Conservation (phyloP, 768 basidiomycete genomes). For the Lactifluus subvellereus region DNA sequence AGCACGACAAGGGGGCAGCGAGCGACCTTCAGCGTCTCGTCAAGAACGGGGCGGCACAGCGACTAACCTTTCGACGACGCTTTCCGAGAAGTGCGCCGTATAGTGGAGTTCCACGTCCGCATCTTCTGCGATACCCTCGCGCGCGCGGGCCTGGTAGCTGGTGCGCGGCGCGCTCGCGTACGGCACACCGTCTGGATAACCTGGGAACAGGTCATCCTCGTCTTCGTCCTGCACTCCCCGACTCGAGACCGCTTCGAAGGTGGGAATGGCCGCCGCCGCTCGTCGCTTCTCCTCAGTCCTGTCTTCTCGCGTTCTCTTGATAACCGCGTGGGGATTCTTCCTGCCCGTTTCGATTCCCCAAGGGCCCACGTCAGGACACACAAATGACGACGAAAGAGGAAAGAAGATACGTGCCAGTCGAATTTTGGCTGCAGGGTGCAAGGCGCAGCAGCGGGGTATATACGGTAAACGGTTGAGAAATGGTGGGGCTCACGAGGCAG, state of each 20-base stretch:
- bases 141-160: constrained; percentile 39
- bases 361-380: background rate
- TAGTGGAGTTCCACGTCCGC: constrained; percentile 50
- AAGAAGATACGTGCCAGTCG: constrained; percentile 48
- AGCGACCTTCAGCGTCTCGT: no score
- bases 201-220: constrained; percentile 32
- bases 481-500: background rate
- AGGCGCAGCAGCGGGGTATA: background rate
- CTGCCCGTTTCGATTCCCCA: background rate
- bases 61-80: constrained; percentile 43
- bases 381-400: no score
- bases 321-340: constrained; percentile 44
- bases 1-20: background rate
- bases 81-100: constrained; percentile 38
- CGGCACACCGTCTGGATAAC: constrained; percentile 40
- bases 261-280: constrained; percentile 37
- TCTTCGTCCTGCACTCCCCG: constrained; percentile 6
- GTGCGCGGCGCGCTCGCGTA: constrained; percentile 43
- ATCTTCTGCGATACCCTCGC: constrained; percentile 28
- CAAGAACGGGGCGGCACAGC: background rate
- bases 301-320: constrained; percentile 34
- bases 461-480: background rate
- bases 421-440: constrained; percentile 45
- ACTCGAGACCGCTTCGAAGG: constrained; percentile 38
- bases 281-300: constrained; percentile 35